Percentiles rank a stretch among this genome's conserved stretches.
These are phyloP conservation scores for Zygotorulaspora chibaensis DNA, from an alignment of 805 yeast species.

Conservation along the genomic window DNA sequence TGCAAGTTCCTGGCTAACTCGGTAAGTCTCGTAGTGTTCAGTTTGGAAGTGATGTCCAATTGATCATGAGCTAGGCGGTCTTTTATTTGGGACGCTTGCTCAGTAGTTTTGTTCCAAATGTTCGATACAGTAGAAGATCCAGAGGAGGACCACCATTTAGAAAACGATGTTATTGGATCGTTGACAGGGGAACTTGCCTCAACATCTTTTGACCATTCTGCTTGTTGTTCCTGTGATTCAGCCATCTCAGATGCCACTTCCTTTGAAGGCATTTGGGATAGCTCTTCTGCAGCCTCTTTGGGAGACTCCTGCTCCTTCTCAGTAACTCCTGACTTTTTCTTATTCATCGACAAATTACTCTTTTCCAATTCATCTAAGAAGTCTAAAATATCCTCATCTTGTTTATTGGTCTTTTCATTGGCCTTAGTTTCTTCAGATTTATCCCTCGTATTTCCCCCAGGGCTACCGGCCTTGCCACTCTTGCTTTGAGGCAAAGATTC, in stretches of 20 bases:
- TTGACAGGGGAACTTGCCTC: slow-evolving; percentile 31
- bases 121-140: slow-evolving; percentile 64
- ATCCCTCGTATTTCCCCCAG: slow-evolving; percentile 8
- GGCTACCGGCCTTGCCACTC: slow-evolving; percentile 15
- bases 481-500: slow-evolving; percentile 70
- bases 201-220: slow-evolving; percentile 21
- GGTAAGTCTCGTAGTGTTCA: slow-evolving; percentile 23
- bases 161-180: slow-evolving; percentile 62
- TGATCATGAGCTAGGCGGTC: slow-evolving; percentile 36
- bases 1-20: slow-evolving; percentile 34
- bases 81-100: slow-evolving; percentile 41
- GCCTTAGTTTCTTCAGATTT: slow-evolving; percentile 43
- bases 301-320: slow-evolving; percentile 15
- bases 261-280: slow-evolving; percentile 15
- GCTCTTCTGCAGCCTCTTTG: slow-evolving; percentile 19
- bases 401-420: slow-evolving; percentile 27
- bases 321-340: slow-evolving; percentile 9
- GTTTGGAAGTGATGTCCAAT: slow-evolving; percentile 28
- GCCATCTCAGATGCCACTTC: slow-evolving; percentile 18
- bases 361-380: slow-evolving; percentile 65
- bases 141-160: slow-evolving; percentile 71
- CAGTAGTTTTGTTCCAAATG: slow-evolving; percentile 60
- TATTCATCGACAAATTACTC: slow-evolving; percentile 43
- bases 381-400: slow-evolving; percentile 40
- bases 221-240: slow-evolving; percentile 23